Evolutionary conservation across 331 rosid genomes (phyloP).

Genomic region (Malus hybrid): DNA sequence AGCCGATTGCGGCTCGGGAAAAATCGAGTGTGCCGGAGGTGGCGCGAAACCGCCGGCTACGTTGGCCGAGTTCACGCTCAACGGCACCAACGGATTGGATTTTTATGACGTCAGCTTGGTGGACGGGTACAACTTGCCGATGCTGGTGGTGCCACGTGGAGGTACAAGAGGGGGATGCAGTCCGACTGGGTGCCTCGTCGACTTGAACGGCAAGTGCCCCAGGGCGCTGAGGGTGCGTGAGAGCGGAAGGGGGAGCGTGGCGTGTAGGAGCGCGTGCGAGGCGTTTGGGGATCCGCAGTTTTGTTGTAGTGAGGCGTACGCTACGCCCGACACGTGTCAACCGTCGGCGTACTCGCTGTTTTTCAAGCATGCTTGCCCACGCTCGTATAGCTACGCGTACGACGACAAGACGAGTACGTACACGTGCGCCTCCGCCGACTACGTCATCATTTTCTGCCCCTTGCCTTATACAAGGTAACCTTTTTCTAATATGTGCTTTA

Average conservation of each 20-base stretch:
- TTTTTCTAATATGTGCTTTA: background rate
- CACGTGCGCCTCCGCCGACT: slow-evolving; percentile 79
- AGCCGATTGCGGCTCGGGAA: slow-evolving; percentile 83
- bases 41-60: slow-evolving; percentile 94
- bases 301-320: slow-evolving; percentile 73
- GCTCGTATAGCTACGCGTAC: slow-evolving; percentile 95
- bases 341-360: slow-evolving; percentile 52
- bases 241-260: slow-evolving; percentile 33
- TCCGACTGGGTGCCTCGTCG: slow-evolving; percentile 81
- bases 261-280: slow-evolving; percentile 96
- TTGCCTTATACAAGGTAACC: slow-evolving; percentile 73
- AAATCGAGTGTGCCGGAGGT: slow-evolving; percentile 52
- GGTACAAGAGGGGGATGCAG: slow-evolving; percentile 77
- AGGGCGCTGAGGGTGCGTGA: slow-evolving; percentile 40
- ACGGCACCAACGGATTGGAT: slow-evolving; percentile 75
- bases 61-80: slow-evolving; percentile 84
- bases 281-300: slow-evolving; percentile 76
- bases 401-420: slow-evolving; percentile 88
- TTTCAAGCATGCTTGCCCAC: slow-evolving; percentile 86
- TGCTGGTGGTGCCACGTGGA: slow-evolving; percentile 61
- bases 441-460: slow-evolving; percentile 73
- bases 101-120: slow-evolving; percentile 93
- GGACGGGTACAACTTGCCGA: slow-evolving; percentile 88
- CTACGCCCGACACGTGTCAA: slow-evolving; percentile 80
- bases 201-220: slow-evolving; percentile 73